These are phyloP conservation scores for Penicillium maclennaniae DNA, from an alignment of 495 filamentous ascomycete species.

Conservation along the genomic window DNA sequence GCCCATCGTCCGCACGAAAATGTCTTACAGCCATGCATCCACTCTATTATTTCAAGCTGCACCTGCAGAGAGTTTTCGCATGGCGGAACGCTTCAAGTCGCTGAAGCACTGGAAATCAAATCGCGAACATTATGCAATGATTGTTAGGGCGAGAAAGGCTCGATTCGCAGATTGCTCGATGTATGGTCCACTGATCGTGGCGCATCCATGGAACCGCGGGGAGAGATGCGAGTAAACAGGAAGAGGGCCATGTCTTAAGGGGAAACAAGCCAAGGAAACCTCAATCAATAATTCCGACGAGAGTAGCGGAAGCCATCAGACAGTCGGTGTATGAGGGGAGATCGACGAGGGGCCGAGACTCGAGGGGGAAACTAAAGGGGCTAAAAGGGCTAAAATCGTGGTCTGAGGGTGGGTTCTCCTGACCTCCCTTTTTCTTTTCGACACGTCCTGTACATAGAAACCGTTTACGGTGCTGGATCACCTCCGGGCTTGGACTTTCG, in stretches of 20 bases:
- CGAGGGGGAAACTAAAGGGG: slow-evolving; percentile 22
- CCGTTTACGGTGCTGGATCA: slow-evolving; percentile 21
- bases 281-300: neutral
- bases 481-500: neutral
- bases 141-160: neutral
- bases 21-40: neutral
- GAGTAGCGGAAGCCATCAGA: slow-evolving; percentile 10
- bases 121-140: neutral
- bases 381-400: slow-evolving; percentile 25
- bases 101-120: neutral
- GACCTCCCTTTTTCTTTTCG: slow-evolving; percentile 23
- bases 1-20: neutral
- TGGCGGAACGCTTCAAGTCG: neutral
- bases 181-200: neutral
- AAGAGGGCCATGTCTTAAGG: neutral
- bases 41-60: neutral
- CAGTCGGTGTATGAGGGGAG: slow-evolving; percentile 27
- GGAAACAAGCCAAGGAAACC: neutral
- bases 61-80: slow-evolving; percentile 1
- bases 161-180: neutral
- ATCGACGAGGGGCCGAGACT: slow-evolving; percentile 28
- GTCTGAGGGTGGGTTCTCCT: slow-evolving; percentile 15
- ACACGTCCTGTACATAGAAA: neutral
- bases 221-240: slow-evolving; percentile 1
- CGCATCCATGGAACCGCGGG: slow-evolving; percentile 6